These are phyloP conservation scores for Ceratobasidium sp. DNA, from an alignment of 1,284 basidiomycete genomes.

Conservation along the genomic window DNA sequence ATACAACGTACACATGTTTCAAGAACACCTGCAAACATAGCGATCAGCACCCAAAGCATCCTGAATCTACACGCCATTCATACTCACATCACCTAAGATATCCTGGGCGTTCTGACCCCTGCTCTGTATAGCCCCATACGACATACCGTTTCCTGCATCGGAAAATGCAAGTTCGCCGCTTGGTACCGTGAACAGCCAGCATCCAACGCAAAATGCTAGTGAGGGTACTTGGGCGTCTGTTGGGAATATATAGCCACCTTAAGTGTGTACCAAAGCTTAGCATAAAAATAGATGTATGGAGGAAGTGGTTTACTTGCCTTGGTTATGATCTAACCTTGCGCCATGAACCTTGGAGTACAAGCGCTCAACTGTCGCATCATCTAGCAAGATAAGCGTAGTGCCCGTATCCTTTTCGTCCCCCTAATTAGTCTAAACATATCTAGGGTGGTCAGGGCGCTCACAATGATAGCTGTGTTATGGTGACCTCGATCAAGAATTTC, in stretches of 20 bases:
- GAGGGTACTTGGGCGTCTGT: conserved; percentile 22
- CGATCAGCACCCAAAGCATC: neutral
- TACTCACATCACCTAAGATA: conserved; percentile 41
- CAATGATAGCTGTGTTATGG: conserved; percentile 10
- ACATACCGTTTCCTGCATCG: conserved; percentile 42
- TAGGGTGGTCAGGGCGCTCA: neutral
- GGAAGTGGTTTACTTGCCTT: neutral
- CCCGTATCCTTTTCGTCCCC: conserved; percentile 34
- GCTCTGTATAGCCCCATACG: conserved; percentile 40
- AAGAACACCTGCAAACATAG: conserved; percentile 32
- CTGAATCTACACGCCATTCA: neutral
- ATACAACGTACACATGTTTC: conserved; percentile 41
- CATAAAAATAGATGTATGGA: too few relatives aligned
- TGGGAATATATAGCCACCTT: conserved; percentile 32
- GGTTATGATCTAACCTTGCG: conserved; percentile 30
- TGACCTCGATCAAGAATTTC: conserved; percentile 2
- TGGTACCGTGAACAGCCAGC: conserved; percentile 28
- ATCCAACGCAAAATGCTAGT: conserved; percentile 37
- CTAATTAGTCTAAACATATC: neutral
- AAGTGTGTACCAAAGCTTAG: neutral
- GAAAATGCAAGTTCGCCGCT: conserved; percentile 40
- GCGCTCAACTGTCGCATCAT: conserved; percentile 35
- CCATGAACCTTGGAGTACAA: conserved; percentile 41
- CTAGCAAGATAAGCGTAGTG: conserved; percentile 39
- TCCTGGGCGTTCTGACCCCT: conserved; percentile 40